phyloP scores from a whole-genome alignment of 768 basidiomycete species.

The Stropharia rugosoannulata region DNA sequence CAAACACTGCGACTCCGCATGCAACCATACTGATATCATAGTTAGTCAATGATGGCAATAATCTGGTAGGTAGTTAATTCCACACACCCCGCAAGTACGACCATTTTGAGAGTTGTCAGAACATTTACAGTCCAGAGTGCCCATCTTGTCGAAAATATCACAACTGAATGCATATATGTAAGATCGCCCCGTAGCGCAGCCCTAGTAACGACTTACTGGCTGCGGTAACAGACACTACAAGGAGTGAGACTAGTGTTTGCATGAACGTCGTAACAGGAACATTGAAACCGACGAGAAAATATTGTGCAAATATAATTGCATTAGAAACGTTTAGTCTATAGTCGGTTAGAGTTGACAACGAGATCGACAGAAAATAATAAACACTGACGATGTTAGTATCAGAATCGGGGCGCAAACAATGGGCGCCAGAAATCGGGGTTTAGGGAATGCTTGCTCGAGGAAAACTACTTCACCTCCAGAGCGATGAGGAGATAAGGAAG shows the following conservation, averaged over 20 bases:
- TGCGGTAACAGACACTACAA: conserved; percentile 23
- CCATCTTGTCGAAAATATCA: conserved; percentile 35
- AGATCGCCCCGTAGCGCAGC: background rate
- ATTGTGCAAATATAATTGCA: conserved; percentile 38
- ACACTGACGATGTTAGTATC: conserved; percentile 32
- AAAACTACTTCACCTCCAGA: conserved; percentile 53
- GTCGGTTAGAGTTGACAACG: background rate
- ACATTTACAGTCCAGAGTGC: conserved; percentile 30
- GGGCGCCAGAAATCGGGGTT: conserved; percentile 42
- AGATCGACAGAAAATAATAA: background rate
- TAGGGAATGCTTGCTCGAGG: conserved; percentile 44
- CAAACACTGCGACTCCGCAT: conserved; percentile 57
- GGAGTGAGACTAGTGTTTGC: conserved; percentile 27
- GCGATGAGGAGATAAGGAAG: conserved; percentile 46
- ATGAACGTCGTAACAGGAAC: conserved; percentile 25
- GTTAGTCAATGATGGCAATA: background rate
- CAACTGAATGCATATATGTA: conserved; percentile 17
- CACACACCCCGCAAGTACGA: conserved; percentile 28
- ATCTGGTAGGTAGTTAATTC: background rate
- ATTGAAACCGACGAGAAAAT: conserved; percentile 29
- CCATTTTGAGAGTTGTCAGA: conserved; percentile 29
- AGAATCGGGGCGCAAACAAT: conserved; percentile 39
- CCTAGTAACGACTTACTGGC: conserved; percentile 16
- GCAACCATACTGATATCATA: conserved; percentile 37
- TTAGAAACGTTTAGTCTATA: conserved; percentile 32